These are phyloP conservation scores for Trapa bicornis DNA, from an alignment of 345 rosid genomes.

Conservation along the genomic window DNA sequence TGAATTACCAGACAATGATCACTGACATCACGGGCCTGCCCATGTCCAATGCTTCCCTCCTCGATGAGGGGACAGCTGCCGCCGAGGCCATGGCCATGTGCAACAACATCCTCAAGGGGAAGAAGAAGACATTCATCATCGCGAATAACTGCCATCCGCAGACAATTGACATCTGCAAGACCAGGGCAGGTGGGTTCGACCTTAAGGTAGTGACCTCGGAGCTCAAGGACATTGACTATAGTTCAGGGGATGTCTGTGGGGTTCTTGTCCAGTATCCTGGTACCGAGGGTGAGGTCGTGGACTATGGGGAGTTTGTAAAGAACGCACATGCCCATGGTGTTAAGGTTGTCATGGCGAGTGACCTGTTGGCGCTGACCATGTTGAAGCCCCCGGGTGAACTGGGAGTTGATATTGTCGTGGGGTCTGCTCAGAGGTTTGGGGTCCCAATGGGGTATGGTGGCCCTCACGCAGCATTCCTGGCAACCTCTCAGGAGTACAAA, in stretches of 20 bases:
- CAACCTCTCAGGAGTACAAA: conserved; percentile 96
- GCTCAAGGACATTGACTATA: conserved; percentile 72
- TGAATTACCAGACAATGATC: conserved; percentile 79
- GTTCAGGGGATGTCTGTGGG: conserved; percentile 82
- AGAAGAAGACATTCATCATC: conserved; percentile 84
- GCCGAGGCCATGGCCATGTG: conserved; percentile 99
- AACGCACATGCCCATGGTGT: conserved; percentile 84
- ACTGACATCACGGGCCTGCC: conserved; percentile 89
- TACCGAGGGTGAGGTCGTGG: conserved; percentile 87
- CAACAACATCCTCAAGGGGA: conserved; percentile 73
- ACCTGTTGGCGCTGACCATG: conserved; percentile 82
- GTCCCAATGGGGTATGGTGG: conserved; percentile 99
- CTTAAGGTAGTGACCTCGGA: conserved; percentile 55
- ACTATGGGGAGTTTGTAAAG: conserved; percentile 74
- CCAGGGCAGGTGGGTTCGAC: conserved; percentile 85
- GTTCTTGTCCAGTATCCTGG: conserved; percentile 97
- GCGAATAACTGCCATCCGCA: conserved; percentile 86
- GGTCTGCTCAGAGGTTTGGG: conserved; percentile 94
- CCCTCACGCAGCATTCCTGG: conserved; percentile 95
- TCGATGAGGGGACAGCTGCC: conserved; percentile 95
- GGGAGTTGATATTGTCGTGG: conserved; percentile 90
- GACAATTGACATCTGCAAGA: conserved; percentile 85
- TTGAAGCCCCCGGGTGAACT: conserved; percentile 96
- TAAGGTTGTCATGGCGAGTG: conserved; percentile 94
- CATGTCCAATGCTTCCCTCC: conserved; percentile 88